Evolutionary conservation across 2,329 filamentous ascomycete species (phyloP).

Genomic region (Neofusicoccum ribis): DNA sequence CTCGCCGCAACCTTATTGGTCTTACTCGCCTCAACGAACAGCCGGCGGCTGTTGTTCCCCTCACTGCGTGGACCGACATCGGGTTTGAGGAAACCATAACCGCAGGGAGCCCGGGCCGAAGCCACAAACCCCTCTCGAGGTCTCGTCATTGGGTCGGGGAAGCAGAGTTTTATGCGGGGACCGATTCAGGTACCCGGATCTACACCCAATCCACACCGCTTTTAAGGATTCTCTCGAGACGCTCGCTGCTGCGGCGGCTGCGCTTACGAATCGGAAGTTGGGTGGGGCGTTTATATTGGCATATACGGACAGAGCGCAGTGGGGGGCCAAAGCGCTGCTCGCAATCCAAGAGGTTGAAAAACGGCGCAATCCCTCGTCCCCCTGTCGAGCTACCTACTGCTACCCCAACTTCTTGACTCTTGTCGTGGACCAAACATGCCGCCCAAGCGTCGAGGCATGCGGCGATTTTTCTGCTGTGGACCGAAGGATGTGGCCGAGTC

Average conservation of each 20-base stretch:
- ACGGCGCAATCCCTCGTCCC: constrained; percentile 12
- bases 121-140: constrained; percentile 3
- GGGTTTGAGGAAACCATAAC: constrained; percentile 2
- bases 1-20: neutral
- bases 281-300: constrained; percentile 17
- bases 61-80: constrained; percentile 6
- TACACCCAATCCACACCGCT: constrained; percentile 16
- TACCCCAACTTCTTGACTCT: constrained; percentile 2
- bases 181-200: constrained; percentile 18
- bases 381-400: neutral
- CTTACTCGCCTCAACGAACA: neutral
- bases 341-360: constrained; percentile 15
- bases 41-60: neutral
- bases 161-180: constrained; percentile 7
- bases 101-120: constrained; percentile 7
- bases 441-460: constrained; percentile 14
- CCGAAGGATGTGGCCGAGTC: constrained; percentile 9
- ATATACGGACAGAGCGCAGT: constrained; percentile 14
- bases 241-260: neutral
- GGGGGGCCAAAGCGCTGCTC: constrained; percentile 6
- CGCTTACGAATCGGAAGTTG: constrained; percentile 8
- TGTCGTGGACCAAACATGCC: constrained; percentile 4
- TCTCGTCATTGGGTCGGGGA: constrained; percentile 11
- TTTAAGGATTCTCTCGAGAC: constrained; percentile 10
- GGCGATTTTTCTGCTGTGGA: constrained; percentile 16